Conservation (phyloP, 257 asterid species). For the Nicotiana tomentosiformis region DNA sequence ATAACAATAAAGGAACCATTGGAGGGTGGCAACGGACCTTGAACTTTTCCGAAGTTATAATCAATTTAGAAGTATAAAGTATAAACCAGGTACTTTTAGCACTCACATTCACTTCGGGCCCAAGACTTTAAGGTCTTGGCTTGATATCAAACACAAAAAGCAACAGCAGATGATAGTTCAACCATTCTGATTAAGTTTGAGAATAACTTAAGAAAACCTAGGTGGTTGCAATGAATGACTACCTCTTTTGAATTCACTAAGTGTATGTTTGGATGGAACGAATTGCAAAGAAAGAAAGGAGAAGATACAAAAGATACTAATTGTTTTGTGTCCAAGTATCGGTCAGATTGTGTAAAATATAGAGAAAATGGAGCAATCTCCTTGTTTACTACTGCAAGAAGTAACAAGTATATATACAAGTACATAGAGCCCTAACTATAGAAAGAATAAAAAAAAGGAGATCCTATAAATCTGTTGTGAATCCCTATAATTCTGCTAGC, state of each 20-base stretch:
- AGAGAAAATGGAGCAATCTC: too few relatives aligned
- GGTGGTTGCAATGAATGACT: neutral
- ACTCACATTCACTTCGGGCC: neutral
- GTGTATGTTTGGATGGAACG: neutral
- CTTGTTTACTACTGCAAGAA: too few relatives aligned
- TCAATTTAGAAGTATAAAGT: neutral
- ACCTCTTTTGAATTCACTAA: neutral
- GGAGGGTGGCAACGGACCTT: neutral
- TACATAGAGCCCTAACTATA: too few relatives aligned
- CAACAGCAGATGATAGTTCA: neutral
- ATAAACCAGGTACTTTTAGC: neutral
- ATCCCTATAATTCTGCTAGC: too few relatives aligned
- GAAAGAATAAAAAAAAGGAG: too few relatives aligned
- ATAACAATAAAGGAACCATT: neutral
- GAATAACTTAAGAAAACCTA: neutral
- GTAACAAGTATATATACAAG: too few relatives aligned
- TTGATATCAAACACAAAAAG: neutral
- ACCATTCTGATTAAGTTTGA: neutral
- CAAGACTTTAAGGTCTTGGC: neutral
- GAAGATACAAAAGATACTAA: neutral
- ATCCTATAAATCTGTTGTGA: too few relatives aligned
- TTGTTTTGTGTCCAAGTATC: neutral
- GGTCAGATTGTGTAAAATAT: too few relatives aligned
- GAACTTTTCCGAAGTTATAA: neutral
- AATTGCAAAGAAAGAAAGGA: neutral